Evolutionary conservation across 495 filamentous ascomycete genomes (phyloP).

Genomic region (Tuber umbilicatum): DNA sequence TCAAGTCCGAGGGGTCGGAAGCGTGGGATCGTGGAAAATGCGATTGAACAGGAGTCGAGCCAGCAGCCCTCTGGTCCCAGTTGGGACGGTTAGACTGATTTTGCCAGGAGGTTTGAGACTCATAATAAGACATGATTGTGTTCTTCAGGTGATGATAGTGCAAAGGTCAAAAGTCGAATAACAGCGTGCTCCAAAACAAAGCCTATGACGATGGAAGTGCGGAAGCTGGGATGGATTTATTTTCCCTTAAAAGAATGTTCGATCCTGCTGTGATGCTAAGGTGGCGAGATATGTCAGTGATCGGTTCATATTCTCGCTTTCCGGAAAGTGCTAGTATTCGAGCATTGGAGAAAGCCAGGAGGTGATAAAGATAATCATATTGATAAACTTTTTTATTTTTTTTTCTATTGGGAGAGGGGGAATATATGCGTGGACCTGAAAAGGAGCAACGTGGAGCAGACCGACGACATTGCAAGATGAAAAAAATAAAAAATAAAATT

Average conservation of each 20-base stretch:
- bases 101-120: conserved; percentile 60
- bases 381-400: neutral
- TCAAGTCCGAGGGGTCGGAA: conserved; percentile 43
- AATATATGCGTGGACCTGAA: neutral
- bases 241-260: conserved; percentile 26
- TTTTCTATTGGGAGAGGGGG: neutral
- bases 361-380: neutral
- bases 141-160: conserved; percentile 11
- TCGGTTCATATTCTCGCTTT: conserved; percentile 1
- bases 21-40: conserved; percentile 18
- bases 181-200: conserved; percentile 15
- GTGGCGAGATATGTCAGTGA: conserved; percentile 22
- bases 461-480: conserved; percentile 4
- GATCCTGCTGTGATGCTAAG: conserved; percentile 32
- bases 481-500: neutral
- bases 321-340: conserved; percentile 1
- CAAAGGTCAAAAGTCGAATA: conserved; percentile 15
- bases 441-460: conserved; percentile 3
- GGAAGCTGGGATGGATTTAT: conserved; percentile 28
- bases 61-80: conserved; percentile 58
- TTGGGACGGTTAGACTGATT: conserved; percentile 73
- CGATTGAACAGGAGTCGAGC: conserved; percentile 40
- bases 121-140: conserved; percentile 79
- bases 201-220: conserved; percentile 18
- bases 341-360: conserved; percentile 1